Evolutionary conservation across 768 basidiomycete genomes (phyloP).

Genomic region (Hypholoma fasciculare): DNA sequence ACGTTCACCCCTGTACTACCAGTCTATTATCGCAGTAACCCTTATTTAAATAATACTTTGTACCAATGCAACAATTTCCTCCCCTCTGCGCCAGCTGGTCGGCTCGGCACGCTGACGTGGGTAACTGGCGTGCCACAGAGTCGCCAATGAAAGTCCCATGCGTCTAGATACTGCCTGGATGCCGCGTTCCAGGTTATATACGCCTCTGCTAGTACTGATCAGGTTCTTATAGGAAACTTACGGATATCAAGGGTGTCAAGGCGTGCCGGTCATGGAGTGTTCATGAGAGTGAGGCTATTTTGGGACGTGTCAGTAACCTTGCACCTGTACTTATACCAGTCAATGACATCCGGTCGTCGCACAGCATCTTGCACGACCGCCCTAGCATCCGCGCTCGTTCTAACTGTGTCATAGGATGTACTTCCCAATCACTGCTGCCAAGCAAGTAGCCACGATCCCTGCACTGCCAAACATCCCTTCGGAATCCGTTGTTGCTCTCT

Average conservation of each 20-base stretch:
- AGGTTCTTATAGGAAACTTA: background rate
- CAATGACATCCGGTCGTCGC: conserved; percentile 2
- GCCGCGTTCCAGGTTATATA: background rate
- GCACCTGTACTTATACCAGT: conserved; percentile 2
- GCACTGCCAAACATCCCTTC: conserved; percentile 62
- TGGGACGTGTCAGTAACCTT: conserved; percentile 9
- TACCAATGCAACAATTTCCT: conserved; percentile 3
- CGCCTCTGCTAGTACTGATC: background rate
- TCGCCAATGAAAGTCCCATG: background rate
- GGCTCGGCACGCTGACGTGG: background rate
- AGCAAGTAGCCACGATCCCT: conserved; percentile 69
- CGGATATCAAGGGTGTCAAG: conserved; percentile 8
- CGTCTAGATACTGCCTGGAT: too few species aligned
- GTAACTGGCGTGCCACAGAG: background rate
- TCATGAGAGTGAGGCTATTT: conserved; percentile 15
- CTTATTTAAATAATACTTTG: conserved; percentile 4
- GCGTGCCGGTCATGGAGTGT: conserved; percentile 8
- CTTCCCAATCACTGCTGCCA: conserved; percentile 80
- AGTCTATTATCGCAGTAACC: conserved; percentile 3
- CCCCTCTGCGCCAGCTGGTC: background rate
- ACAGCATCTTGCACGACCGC: background rate
- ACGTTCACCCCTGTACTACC: conserved; percentile 1
- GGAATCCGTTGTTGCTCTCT: conserved; percentile 58
- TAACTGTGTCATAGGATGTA: conserved; percentile 53
- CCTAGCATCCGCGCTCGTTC: background rate